Evolutionary conservation across 352 stramenopile species (phyloP), one percentile per base, ranked within the genome.

Genomic region (Globisporangium uncinulatum): DNA sequence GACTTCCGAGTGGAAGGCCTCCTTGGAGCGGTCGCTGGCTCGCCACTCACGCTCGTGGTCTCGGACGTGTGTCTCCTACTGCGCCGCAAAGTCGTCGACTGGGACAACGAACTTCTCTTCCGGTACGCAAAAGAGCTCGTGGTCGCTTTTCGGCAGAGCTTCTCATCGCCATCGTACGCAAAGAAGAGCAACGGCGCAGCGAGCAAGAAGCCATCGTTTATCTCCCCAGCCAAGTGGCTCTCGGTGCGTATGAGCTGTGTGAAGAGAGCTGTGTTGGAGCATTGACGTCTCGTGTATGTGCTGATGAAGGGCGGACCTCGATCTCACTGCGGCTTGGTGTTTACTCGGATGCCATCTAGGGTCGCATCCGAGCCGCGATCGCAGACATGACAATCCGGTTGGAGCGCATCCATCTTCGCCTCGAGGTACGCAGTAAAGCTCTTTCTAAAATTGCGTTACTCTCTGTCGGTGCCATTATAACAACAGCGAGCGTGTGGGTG

Each of bases 101-200:
- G 79, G 79, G 66, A 76, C 43, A 82, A 89, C 44, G 83, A 89
- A 34, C 61, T 89, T n/a, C 61, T 76, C 39, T 63, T 87, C 15
- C 79, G 82, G n/a, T 87, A 87, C 47, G 67, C 79, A 9, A 86
- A 83, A 42, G 79, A 92, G 32, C 63, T 89, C 1, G 21, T 85
- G 19, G 54, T 90, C 20, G 69, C 79, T 21, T 65, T 89, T 7
- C 66, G 71, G 43, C 83, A 92, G 63, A 73, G 67, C 42, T 51
- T 88, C 6, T 61, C 69, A 29, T 63, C 63, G 0, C 70, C 57
- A 1, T 63, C 53, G 19, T 66, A 57, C 20, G 42, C 63, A 14
- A 68, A 56, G 31, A 79, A 70, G 29, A 71, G 67, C 49, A 59
- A 51, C 37, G 51, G 37, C 11, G 17, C 43, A 3, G 36, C 32